Conservation (phyloP, 805 yeast genomes). For the Metahyphopichia silvanorum region DNA sequence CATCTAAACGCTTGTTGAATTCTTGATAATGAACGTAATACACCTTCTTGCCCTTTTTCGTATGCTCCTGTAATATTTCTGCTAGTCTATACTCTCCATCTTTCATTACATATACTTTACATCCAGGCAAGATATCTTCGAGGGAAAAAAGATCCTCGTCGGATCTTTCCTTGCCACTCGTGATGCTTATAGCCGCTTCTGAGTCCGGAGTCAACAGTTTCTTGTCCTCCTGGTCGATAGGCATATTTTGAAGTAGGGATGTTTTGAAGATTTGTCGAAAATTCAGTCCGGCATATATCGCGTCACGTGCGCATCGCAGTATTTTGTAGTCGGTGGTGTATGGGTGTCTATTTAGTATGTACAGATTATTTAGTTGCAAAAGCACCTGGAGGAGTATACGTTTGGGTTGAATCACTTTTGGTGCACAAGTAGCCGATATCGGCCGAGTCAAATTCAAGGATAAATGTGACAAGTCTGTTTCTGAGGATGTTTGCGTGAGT, state of each 20-base stretch:
- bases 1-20: slow-evolving; percentile 93
- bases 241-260: slow-evolving; percentile 4
- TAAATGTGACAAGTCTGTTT: slow-evolving; percentile 35
- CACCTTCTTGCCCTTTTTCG: slow-evolving; percentile 70
- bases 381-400: too few relatives aligned
- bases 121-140: slow-evolving; percentile 66
- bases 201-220: slow-evolving; percentile 7
- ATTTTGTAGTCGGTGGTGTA: too few relatives aligned
- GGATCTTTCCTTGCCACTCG: slow-evolving; percentile 3
- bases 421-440: slow-evolving; percentile 34
- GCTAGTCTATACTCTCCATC: slow-evolving; percentile 80
- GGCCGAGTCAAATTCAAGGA: slow-evolving; percentile 37
- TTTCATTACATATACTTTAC: slow-evolving; percentile 77
- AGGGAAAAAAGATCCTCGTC: slow-evolving; percentile 16
- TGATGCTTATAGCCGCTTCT: slow-evolving; percentile 10
- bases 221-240: slow-evolving; percentile 7
- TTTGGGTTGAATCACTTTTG: slow-evolving; percentile 6
- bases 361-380: too few relatives aligned
- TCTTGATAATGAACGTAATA: slow-evolving; percentile 94
- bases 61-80: slow-evolving; percentile 75
- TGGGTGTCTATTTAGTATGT: too few relatives aligned
- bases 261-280: background rate
- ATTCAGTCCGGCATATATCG: too few relatives aligned
- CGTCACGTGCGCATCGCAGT: background rate
- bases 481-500: slow-evolving; percentile 21